Base-by-base conservation (phyloP, 164 flowering plant species). In the Umbellularia californica region DNA sequence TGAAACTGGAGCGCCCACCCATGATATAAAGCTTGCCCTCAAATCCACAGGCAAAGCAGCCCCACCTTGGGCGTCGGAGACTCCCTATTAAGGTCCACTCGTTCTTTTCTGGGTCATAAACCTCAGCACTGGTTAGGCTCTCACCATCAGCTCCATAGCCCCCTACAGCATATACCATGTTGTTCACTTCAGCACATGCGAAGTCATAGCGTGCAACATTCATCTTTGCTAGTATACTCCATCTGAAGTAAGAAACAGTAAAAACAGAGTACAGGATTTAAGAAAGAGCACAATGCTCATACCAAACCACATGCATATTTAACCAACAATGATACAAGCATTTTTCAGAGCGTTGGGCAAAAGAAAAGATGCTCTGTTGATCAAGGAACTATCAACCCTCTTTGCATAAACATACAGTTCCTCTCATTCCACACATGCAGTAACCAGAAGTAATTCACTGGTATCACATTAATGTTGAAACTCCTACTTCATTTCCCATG, bases 1-100 rank as follows among this genome's bases (percentile, higher is more conserved):
- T 91, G 83, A 92, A 91, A 81, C 86, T 91, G 17, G 99, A 95
- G 72, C 99, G 76, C 50, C 99, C 99, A 0, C 99, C 99, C 94
- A 95, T 90, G 2, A 95, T 87, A 75, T 91, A 95, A 33, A 95
- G 90, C 82, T 92, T 93, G 5, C 94, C 96, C 74, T 89, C 87
- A 24, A 93, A 84, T 13, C 90, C 88, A 28, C 86, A 90, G 5
- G 92, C 99, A 75, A 95, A 93, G 78, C 98, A 90, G 50, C 97
- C 97, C 85, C 88, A 89, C 75, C 99, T 79, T 4, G 99, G 98
- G 35, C 94, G 87, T 11, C 97, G 92, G 3, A 93, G 83, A 72
- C 89, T 83, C 83, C 92, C 98, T 25, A 93, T 92, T 30, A 87
- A 25, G 23, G 85, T 84, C 99, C 99, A 95, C 70, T 81, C 83